Percentiles rank a stretch among this genome's conserved stretches.
Evolutionary conservation across 2,329 filamentous ascomycete genomes (phyloP).

Genomic region (Penicillium sp.): DNA sequence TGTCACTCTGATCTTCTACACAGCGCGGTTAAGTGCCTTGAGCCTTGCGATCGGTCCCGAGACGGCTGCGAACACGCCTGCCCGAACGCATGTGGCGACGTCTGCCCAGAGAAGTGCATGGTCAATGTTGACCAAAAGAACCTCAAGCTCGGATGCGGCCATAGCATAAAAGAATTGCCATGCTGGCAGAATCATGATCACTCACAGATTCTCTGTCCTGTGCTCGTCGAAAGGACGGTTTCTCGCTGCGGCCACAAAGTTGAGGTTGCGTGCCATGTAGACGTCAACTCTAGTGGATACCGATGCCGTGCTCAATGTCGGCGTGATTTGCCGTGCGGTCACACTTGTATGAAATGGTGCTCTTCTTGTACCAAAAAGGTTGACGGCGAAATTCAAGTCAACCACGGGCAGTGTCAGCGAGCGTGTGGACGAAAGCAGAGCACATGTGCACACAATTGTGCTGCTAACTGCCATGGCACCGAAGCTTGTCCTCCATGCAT

Average conservation of each 20-base stretch:
- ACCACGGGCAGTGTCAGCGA: conserved; percentile 46
- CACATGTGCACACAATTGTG: conserved; percentile 61
- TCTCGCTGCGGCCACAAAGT: conserved; percentile 59
- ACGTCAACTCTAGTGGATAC: conserved; percentile 47
- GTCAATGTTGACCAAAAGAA: conserved; percentile 29
- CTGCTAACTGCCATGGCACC: conserved; percentile 52
- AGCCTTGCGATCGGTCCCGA: conserved; percentile 39
- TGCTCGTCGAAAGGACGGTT: conserved; percentile 50
- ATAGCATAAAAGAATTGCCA: conserved; percentile 25
- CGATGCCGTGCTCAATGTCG: conserved; percentile 54
- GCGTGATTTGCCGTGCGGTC: conserved; percentile 56
- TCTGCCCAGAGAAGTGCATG: conserved; percentile 40
- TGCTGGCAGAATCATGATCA: conserved; percentile 48
- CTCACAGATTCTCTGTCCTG: conserved; percentile 50
- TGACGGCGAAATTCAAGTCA: conserved; percentile 28
- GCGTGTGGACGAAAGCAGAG: conserved; percentile 53
- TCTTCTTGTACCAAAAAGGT: conserved; percentile 45
- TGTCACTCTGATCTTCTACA: conserved; percentile 50
- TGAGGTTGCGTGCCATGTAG: conserved; percentile 49
- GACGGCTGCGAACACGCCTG: conserved; percentile 47
- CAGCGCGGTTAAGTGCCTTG: conserved; percentile 40
- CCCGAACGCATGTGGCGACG: conserved; percentile 41
- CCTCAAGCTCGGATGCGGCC: conserved; percentile 31
- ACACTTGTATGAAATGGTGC: conserved; percentile 56
- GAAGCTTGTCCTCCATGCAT: conserved; percentile 30